Conservation (phyloP, 2,329 filamentous ascomycete species). For the Sporothrix curviconia region DNA sequence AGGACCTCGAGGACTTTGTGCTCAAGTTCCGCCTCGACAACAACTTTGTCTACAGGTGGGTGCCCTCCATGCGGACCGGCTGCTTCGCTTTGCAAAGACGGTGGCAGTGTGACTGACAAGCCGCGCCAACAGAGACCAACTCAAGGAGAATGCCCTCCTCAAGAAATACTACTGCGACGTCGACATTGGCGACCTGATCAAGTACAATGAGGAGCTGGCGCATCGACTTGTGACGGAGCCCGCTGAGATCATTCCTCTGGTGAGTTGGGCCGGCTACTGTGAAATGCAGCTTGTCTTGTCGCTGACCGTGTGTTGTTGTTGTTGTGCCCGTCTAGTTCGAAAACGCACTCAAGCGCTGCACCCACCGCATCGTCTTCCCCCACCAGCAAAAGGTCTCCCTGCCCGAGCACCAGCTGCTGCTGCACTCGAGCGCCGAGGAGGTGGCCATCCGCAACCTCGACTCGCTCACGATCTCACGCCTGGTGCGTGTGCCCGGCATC, state of each 20-base stretch:
- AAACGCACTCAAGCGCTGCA: constrained; percentile 80
- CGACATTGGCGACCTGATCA: constrained; percentile 91
- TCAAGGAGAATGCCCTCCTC: constrained; percentile 87
- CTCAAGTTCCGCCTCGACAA: constrained; percentile 92
- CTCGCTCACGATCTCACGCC: constrained; percentile 82
- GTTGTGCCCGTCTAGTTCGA: constrained; percentile 62
- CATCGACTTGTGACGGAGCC: constrained; percentile 85
- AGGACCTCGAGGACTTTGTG: constrained; percentile 81
- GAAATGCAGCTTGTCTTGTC: too few species aligned
- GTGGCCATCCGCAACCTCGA: constrained; percentile 92
- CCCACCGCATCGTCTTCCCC: constrained; percentile 87
- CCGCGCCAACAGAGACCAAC: constrained; percentile 64
- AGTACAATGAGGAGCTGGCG: constrained; percentile 90
- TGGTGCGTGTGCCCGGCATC: constrained; percentile 95
- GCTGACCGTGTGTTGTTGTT: too few species aligned
- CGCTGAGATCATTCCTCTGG: constrained; percentile 84
- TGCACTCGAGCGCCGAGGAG: constrained; percentile 85
- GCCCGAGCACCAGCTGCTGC: constrained; percentile 87
- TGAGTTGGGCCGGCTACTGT: constrained; percentile 38
- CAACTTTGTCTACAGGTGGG: constrained; percentile 83
- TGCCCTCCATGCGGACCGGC: background rate
- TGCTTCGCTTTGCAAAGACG: too few species aligned
- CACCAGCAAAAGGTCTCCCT: constrained; percentile 59
- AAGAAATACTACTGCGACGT: constrained; percentile 96
- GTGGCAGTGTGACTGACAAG: too few species aligned